Percentiles rank a stretch among this genome's conserved stretches.
Evolutionary conservation across 2,329 filamentous ascomycete genomes (phyloP).

Genomic region (Phialophora verrucosa): DNA sequence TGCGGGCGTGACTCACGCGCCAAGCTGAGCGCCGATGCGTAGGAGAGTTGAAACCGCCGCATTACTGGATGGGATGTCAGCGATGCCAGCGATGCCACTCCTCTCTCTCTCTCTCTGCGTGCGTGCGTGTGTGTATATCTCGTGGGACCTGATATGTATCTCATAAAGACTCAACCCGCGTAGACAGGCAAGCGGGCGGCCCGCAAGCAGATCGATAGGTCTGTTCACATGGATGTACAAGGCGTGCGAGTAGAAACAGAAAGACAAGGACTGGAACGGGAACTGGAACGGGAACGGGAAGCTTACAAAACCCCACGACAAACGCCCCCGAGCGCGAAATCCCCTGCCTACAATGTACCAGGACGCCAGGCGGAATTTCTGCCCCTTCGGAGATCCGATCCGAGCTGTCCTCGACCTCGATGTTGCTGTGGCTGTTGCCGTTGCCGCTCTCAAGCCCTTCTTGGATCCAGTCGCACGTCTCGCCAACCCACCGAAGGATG

Average conservation of each 20-base stretch:
- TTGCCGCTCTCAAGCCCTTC: not conserved
- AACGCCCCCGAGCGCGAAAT: constrained; percentile 39
- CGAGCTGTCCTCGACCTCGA: not conserved
- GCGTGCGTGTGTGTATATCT: no score
- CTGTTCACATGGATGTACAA: no score
- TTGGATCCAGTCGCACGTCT: constrained; percentile 39
- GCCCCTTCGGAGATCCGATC: no score
- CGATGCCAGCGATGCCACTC: not conserved
- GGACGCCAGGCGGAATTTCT: constrained; percentile 18
- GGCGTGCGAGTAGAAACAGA: not conserved
- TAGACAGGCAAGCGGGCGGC: no score
- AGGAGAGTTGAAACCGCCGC: constrained; percentile 32
- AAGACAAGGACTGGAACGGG: not conserved
- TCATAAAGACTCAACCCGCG: no score
- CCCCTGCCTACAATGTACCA: constrained; percentile 40
- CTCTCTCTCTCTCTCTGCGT: not conserved
- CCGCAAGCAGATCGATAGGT: no score
- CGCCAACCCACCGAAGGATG: constrained; percentile 34
- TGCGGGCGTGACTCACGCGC: constrained; percentile 33
- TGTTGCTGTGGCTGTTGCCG: not conserved
- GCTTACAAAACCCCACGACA: constrained; percentile 39
- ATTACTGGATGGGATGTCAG: constrained; percentile 31
- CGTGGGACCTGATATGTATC: no score
- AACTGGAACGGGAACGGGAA: not conserved
- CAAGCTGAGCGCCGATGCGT: constrained; percentile 32